Base-by-base conservation (phyloP, 2,329 filamentous ascomycete species). In the Ascochyta clinopodiicola region DNA sequence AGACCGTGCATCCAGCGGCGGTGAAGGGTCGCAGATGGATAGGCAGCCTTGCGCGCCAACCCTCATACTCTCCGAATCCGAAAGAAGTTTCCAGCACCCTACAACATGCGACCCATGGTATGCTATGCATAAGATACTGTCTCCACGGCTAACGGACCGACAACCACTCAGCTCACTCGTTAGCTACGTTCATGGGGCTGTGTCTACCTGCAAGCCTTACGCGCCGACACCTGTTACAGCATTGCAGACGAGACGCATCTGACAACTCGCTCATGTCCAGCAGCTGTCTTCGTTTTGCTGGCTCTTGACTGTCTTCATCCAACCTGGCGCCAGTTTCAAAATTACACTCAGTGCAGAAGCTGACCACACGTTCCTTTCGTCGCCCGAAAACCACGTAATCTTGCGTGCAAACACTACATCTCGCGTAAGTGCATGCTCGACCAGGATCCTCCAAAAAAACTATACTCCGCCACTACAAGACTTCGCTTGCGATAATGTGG, bases 191-290 rank as follows among this genome's bases (percentile, higher is more conserved):
- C 22, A 25, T 32, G 29, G 42, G 12, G 27, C 48, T 37, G 27
- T n/a, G 22, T 31, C 34, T 15, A n/a, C 29, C 15, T 13, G n/a
- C n/a, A 38, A 44, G 39, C 34, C n/a, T 15, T 29, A 48, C 45
- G 21, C 29, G 21, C 29, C 45, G 22, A 32, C 10, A 40, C 40
- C 27, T 39, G 21, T 9, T 21, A 43, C 44, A 38, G 25, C 24
- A 12, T 36, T 48, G 36, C 45, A 39, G 32, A 25, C 27, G 13
- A 40, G 19, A 48, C 27, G 25, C 12, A 19, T 42, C 13, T 62
- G n/a, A 10, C 31, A 3, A 31, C 34, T 9, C 22, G 6, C 24
- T 29, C 34, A 38, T 10, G n/a, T 22, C 24, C 25, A 38, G 3
- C 24, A 5, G 1, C 19, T 8, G 2, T 4, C 27, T 29, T 12